Percentiles rank a stretch among this genome's conserved stretches.
phyloP scores from a whole-genome alignment of 1,284 basidiomycete species.

The Cutaneotrichosporon cutaneum region DNA sequence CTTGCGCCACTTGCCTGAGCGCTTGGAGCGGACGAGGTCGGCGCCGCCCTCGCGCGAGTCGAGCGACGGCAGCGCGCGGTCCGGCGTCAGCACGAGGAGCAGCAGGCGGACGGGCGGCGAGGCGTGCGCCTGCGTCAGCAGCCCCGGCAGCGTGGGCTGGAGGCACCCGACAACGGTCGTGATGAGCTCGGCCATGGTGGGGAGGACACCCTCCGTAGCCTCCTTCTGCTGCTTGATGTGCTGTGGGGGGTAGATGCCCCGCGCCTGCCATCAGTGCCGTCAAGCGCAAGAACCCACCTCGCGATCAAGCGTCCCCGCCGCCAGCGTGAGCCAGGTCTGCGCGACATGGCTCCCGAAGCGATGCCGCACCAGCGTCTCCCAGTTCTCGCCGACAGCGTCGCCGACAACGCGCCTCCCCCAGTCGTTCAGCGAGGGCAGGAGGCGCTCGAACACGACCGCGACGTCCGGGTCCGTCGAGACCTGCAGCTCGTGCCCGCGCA shows the following conservation, averaged over 20 bases:
- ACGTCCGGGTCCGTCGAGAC: constrained; percentile 89
- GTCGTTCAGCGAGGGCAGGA: constrained; percentile 89
- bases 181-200: constrained; percentile 61
- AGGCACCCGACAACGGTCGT: constrained; percentile 20
- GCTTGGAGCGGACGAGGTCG: constrained; percentile 49
- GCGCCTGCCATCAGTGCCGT: constrained; percentile 56
- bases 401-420: constrained; percentile 83
- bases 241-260: constrained; percentile 62
- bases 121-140: constrained; percentile 78
- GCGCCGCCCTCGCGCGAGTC: constrained; percentile 35
- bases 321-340: constrained; percentile 77
- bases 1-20: constrained; percentile 49
- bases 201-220: constrained; percentile 61
- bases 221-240: constrained; percentile 52
- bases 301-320: constrained; percentile 70
- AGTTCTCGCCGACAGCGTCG: constrained; percentile 81
- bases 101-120: constrained; percentile 82
- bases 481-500: constrained; percentile 80
- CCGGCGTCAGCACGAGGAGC: constrained; percentile 65
- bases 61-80: constrained; percentile 55
- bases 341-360: constrained; percentile 90
- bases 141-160: constrained; percentile 61
- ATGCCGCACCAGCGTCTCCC: constrained; percentile 68
- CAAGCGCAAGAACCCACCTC: constrained; percentile 61
- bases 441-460: constrained; percentile 79